phyloP scores from a whole-genome alignment of 139 green algal genomes.

The Tetradesmus obliquus region DNA sequence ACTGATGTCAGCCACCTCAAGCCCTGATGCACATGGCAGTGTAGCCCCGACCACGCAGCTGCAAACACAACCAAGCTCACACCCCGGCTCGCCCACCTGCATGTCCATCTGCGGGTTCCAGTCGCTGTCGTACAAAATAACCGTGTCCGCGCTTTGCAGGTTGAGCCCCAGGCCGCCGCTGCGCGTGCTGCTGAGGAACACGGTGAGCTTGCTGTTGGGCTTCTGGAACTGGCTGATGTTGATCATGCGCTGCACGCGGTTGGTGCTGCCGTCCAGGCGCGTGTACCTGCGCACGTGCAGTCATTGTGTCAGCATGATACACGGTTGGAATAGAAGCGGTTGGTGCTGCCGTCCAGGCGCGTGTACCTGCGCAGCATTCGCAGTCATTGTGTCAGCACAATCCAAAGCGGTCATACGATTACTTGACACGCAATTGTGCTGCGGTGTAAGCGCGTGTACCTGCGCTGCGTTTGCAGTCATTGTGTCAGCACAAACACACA shows the following conservation, averaged over 20 bases:
- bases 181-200: conserved; percentile 81
- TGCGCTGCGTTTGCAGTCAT: background rate
- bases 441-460: conserved; percentile 78
- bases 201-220: conserved; percentile 37
- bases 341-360: conserved; percentile 80
- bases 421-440: conserved; percentile 50
- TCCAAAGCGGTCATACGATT: conserved; percentile 36
- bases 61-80: background rate
- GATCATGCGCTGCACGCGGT: conserved; percentile 77
- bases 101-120: conserved; percentile 81
- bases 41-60: too few relatives aligned
- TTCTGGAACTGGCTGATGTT: conserved; percentile 85
- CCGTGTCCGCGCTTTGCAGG: conserved; percentile 65
- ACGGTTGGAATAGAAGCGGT: conserved; percentile 38
- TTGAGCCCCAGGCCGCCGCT: conserved; percentile 77
- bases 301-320: background rate
- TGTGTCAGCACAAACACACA: background rate
- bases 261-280: conserved; percentile 80
- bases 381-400: background rate
- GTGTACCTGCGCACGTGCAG: conserved; percentile 50
- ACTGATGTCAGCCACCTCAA: too few relatives aligned
- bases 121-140: conserved; percentile 70
- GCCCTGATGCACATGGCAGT: too few relatives aligned
- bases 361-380: conserved; percentile 47
- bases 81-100: conserved; percentile 60